These are phyloP conservation scores for Lomentospora prolificans DNA, from an alignment of 2,329 filamentous ascomycete species.

Conservation along the genomic window DNA sequence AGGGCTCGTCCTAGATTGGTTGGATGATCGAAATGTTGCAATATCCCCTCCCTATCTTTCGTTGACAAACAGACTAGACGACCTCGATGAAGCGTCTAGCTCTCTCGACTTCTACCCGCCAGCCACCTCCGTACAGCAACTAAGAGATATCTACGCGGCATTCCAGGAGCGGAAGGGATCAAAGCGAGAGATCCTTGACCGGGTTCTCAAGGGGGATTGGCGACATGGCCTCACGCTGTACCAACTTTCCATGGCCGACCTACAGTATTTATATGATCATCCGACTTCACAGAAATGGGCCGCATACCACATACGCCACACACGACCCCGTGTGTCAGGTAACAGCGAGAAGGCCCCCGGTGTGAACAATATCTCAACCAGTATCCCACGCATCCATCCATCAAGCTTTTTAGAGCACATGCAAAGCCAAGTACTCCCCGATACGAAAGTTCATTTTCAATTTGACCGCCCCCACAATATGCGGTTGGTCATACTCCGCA, in stretches of 20 bases:
- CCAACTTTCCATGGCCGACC: slow-evolving; percentile 59
- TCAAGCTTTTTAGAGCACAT: slow-evolving; percentile 70
- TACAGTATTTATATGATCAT: slow-evolving; percentile 57
- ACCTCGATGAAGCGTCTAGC: slow-evolving; percentile 42
- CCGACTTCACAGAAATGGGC: slow-evolving; percentile 55
- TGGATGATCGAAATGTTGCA: slow-evolving; percentile 55
- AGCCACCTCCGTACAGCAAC: slow-evolving; percentile 51
- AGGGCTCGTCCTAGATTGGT: slow-evolving; percentile 66
- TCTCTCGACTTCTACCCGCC: slow-evolving; percentile 60
- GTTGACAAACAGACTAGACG: slow-evolving; percentile 28
- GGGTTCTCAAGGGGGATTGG: slow-evolving; percentile 61
- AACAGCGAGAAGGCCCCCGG: slow-evolving; percentile 28
- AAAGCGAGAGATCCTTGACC: slow-evolving; percentile 52
- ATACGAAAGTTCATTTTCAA: slow-evolving; percentile 77
- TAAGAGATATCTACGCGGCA: slow-evolving; percentile 55
- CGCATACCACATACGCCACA: slow-evolving; percentile 47
- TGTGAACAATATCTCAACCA: slow-evolving; percentile 35
- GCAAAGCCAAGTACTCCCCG: slow-evolving; percentile 62
- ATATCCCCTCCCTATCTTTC: slow-evolving; percentile 32
- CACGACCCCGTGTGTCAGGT: slow-evolving; percentile 23
- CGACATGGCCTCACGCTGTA: slow-evolving; percentile 53
- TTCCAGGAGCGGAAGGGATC: slow-evolving; percentile 51
- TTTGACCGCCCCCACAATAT: slow-evolving; percentile 60
- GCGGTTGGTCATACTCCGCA: slow-evolving; percentile 65
- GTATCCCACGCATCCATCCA: slow-evolving; percentile 65